Conservation (phyloP, 1,284 basidiomycete species). For the Tetrapyrgos nigripes region DNA sequence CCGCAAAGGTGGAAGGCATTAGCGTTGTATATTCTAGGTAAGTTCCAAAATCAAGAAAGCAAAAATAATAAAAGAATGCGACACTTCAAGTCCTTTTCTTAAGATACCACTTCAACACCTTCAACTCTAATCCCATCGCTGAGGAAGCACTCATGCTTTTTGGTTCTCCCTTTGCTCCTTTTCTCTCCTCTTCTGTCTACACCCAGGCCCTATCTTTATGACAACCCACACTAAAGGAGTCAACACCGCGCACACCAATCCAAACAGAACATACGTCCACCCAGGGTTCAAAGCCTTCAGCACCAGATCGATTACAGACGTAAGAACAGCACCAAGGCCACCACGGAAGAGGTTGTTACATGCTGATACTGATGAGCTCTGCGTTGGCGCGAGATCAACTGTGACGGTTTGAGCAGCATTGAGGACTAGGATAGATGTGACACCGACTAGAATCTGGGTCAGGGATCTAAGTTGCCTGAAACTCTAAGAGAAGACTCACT, state of each 20-base stretch:
- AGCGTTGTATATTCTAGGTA: too few relatives aligned
- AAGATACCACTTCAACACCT: too few relatives aligned
- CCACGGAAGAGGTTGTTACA: constrained; percentile 70
- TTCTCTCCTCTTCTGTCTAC: neutral
- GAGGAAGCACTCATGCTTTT: too few relatives aligned
- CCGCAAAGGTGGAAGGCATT: too few relatives aligned
- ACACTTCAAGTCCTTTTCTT: too few relatives aligned
- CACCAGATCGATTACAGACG: constrained; percentile 55
- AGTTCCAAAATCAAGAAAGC: too few relatives aligned
- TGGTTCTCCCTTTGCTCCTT: neutral
- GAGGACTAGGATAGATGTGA: constrained; percentile 45
- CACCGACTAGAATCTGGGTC: constrained; percentile 52
- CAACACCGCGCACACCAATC: constrained; percentile 43
- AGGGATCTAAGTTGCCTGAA: constrained; percentile 20
- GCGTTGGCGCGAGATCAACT: constrained; percentile 64
- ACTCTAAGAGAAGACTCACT: constrained; percentile 62
- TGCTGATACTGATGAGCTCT: constrained; percentile 69
- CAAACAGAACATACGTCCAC: constrained; percentile 58
- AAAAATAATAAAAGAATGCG: too few relatives aligned
- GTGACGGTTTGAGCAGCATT: constrained; percentile 62
- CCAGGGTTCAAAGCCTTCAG: constrained; percentile 48
- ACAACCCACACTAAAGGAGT: constrained; percentile 45
- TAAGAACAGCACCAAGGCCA: constrained; percentile 51
- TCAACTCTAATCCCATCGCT: too few relatives aligned
- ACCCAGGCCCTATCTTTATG: constrained; percentile 40